phyloP scores from a whole-genome alignment of 495 filamentous ascomycete species.

The Penicillium argentinense region DNA sequence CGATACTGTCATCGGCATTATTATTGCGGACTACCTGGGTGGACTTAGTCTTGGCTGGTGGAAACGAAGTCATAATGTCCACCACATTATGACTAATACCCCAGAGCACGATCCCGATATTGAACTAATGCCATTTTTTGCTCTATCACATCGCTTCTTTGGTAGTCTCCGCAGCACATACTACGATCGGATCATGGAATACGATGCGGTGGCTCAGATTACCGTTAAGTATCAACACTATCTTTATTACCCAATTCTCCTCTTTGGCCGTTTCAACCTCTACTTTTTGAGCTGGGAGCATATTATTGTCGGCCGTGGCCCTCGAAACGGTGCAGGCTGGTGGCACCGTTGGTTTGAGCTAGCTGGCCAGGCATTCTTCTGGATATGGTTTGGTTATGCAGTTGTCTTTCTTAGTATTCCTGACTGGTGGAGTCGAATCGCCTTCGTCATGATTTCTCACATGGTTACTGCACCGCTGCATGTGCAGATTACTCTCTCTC shows the following conservation, averaged over 20 bases:
- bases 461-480: constrained; percentile 79
- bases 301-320: constrained; percentile 67
- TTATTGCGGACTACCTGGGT: constrained; percentile 80
- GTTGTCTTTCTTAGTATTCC: constrained; percentile 71
- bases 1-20: constrained; percentile 79
- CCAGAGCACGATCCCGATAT: constrained; percentile 94
- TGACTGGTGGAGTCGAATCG: constrained; percentile 60
- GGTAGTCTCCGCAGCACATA: constrained; percentile 70
- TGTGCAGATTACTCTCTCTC: constrained; percentile 88
- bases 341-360: constrained; percentile 85
- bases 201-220: constrained; percentile 67
- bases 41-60: constrained; percentile 91
- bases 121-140: constrained; percentile 87
- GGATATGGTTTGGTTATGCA: constrained; percentile 84
- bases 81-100: constrained; percentile 89
- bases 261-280: constrained; percentile 83
- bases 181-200: constrained; percentile 77
- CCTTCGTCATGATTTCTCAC: constrained; percentile 78
- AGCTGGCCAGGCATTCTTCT: constrained; percentile 75
- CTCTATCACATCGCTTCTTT: constrained; percentile 78
- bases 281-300: constrained; percentile 76
- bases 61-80: constrained; percentile 91
- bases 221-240: constrained; percentile 70
- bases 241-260: constrained; percentile 73
- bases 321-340: constrained; percentile 71